A percentile compares a stretch with the other conserved stretches of the same genome.
phyloP scores from a whole-genome alignment of 1,284 basidiomycete genomes.

The Irpex sp. region DNA sequence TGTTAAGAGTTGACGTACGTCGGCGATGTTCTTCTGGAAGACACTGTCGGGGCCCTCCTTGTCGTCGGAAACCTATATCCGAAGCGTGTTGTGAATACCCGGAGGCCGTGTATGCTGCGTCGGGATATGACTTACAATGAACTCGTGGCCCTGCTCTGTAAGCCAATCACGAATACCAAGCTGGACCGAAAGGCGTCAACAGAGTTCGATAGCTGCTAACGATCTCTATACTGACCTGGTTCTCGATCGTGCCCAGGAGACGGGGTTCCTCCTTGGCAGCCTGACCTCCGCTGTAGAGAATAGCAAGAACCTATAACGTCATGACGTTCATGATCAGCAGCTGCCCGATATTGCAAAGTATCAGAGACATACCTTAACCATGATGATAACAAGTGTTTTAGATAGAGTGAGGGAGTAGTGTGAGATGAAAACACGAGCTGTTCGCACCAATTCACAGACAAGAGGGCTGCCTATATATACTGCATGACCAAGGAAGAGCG shows the following conservation, averaged over 20 bases:
- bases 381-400: background rate
- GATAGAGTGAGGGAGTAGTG: background rate
- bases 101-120: background rate
- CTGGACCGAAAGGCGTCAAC: background rate
- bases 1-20: constrained; percentile 50
- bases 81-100: background rate
- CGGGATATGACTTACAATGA: constrained; percentile 38
- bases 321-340: background rate
- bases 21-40: constrained; percentile 84
- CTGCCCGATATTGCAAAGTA: background rate
- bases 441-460: background rate
- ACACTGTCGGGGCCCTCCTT: constrained; percentile 84
- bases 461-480: constrained; percentile 8
- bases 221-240: constrained; percentile 45
- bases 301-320: constrained; percentile 61
- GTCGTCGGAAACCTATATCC: constrained; percentile 48
- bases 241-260: constrained; percentile 86
- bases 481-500: background rate
- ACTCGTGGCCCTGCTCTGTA: constrained; percentile 71
- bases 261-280: constrained; percentile 76
- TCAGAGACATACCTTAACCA: constrained; percentile 6
- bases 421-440: background rate
- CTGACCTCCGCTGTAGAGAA: constrained; percentile 70
- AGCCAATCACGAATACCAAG: constrained; percentile 65
- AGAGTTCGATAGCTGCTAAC: background rate